Base-by-base conservation (phyloP, 768 basidiomycete species). In the Amanita rubescens region DNA sequence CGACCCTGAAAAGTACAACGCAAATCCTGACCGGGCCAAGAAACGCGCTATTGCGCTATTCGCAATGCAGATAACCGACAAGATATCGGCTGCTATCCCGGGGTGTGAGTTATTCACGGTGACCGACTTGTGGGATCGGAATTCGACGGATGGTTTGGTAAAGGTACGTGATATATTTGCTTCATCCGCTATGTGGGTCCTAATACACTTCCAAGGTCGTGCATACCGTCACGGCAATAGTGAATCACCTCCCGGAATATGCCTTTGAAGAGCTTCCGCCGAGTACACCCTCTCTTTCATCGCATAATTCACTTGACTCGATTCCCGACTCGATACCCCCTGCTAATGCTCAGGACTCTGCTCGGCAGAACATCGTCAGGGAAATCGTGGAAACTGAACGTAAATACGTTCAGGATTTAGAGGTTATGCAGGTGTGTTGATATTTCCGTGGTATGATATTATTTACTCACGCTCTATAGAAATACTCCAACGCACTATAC, bases 381-480 rank as follows among this genome's bases (percentile, higher is more conserved):
- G 96, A 99, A 70, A 82, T 97, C 60, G 81, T 98, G 45, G 89
- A 91, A 68, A 97, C 93, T 0, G 96, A 99, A 68, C 84, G 91
- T 60, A 93, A 93, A 71, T 98, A 92, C 67, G 95, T 98, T 5
- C 87, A 91, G 68, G 96, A 98, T 71, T 75, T 99, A 58, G 94
- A 96, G 67, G 84, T 93, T 63, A 89, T 98, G 78, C 94, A 95
- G 81, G 94, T 92, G 59, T 63, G 84, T 65, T 51, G 35, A 62
- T 45, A 56, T 48, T 14, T 56, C 42, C 19, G 53, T 52, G 43
- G 51, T 55, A 7, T 59, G 44, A 25, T 17, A 20, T 52, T 54
- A 50, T 32, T 55, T 62, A 55, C 65, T 54, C 59, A 62, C 41
- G 55, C 47, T 55, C 10, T 35, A 2, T 64, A 96, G 94, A 87